These are phyloP conservation scores for Saccharomyces pastorianus DNA, from an alignment of 1,139 yeast genomes.

Conservation along the genomic window DNA sequence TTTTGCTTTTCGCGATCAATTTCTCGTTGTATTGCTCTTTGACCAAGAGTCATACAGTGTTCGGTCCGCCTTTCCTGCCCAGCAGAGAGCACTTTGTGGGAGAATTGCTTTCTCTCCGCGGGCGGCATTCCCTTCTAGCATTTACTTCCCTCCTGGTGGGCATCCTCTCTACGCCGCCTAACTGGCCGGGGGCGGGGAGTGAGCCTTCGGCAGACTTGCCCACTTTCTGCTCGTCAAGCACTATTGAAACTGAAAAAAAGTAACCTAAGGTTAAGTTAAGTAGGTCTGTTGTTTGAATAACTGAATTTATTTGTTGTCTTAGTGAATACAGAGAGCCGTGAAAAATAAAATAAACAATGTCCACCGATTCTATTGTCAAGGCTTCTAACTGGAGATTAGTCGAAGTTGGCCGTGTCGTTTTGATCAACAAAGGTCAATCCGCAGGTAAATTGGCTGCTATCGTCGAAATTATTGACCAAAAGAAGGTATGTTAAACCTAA, in stretches of 20 bases:
- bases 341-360: conserved; percentile 34
- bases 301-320: conserved; percentile 1
- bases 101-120: background rate
- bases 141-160: background rate
- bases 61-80: background rate
- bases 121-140: background rate
- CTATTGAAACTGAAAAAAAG: background rate
- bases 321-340: conserved; percentile 10
- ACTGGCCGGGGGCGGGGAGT: background rate
- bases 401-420: conserved; percentile 98
- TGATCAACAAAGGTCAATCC: conserved; percentile 63
- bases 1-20: too few species aligned
- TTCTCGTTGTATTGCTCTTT: too few species aligned
- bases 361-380: conserved; percentile 74
- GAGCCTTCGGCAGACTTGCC: background rate
- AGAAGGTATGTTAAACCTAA: conserved; percentile 67
- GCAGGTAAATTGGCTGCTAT: conserved; percentile 84
- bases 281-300: background rate
- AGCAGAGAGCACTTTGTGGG: background rate
- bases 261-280: background rate
- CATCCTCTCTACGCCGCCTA: background rate
- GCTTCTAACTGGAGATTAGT: conserved; percentile 99
- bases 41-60: background rate
- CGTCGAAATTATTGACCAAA: conserved; percentile 98
- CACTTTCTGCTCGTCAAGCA: background rate